phyloP scores from a whole-genome alignment of 257 asterid species.

The Solanum tarapatanum region DNA sequence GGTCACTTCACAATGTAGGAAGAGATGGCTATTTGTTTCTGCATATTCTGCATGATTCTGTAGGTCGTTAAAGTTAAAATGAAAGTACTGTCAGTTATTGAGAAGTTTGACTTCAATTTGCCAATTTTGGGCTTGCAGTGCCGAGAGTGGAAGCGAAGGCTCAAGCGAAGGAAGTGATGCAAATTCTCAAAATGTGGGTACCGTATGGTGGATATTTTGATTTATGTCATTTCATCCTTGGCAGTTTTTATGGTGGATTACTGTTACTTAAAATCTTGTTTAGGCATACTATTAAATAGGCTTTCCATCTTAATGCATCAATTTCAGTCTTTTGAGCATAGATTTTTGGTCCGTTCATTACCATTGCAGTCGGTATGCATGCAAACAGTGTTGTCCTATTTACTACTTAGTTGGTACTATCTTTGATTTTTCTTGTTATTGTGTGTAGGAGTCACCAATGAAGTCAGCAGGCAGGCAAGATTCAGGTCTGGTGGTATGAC shows the following conservation, averaged over 20 bases:
- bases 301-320: neutral
- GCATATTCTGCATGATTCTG: neutral
- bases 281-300: neutral
- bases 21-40: neutral
- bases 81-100: neutral
- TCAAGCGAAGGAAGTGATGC: conserved; percentile 86
- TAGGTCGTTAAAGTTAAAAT: neutral
- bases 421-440: conserved; percentile 3
- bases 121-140: conserved; percentile 42
- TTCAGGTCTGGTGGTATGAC: conserved; percentile 30
- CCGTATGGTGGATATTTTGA: neutral
- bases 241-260: neutral
- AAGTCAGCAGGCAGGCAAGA: conserved; percentile 43
- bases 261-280: neutral
- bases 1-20: neutral
- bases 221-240: neutral
- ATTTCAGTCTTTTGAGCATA: neutral
- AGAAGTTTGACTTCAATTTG: neutral
- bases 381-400: neutral
- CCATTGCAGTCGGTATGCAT: neutral
- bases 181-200: conserved; percentile 76
- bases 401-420: neutral
- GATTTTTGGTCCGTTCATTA: neutral
- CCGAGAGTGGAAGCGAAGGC: conserved; percentile 81
- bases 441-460: conserved; percentile 38